Conservation (phyloP, 192 early-diverging fungal species). For the Backusella australiensis region DNA sequence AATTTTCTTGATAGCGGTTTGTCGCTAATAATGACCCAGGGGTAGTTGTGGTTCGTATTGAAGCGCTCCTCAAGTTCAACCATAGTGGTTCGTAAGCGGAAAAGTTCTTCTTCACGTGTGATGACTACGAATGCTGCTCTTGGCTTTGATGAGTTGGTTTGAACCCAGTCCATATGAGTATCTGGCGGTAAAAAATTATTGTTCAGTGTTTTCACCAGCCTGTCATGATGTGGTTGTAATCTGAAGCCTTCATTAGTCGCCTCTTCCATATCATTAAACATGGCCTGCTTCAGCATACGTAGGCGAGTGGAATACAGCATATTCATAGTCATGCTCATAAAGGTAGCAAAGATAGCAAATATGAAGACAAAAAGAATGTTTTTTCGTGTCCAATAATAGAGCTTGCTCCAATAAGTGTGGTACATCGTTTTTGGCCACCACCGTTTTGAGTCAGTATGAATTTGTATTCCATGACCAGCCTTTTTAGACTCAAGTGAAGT, state of each 20-base stretch:
- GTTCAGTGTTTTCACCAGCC: neutral
- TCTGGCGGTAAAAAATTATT: neutral
- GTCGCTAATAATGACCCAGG: slow-evolving; percentile 85
- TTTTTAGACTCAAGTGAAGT: neutral
- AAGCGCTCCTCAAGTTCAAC: slow-evolving; percentile 73
- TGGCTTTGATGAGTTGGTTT: neutral
- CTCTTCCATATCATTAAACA: neutral
- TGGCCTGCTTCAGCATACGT: neutral
- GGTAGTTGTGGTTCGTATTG: slow-evolving; percentile 73
- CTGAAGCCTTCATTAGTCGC: neutral
- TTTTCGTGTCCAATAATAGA: neutral
- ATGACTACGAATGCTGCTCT: slow-evolving; percentile 74
- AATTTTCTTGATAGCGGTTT: slow-evolving; percentile 60
- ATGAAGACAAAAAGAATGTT: neutral
- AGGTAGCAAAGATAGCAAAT: neutral
- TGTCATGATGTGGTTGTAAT: neutral
- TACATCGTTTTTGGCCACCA: slow-evolving; percentile 1
- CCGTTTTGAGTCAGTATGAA: neutral
- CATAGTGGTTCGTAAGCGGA: slow-evolving; percentile 56
- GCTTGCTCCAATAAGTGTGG: neutral
- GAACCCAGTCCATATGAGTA: slow-evolving; percentile 1
- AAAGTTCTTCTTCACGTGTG: slow-evolving; percentile 65
- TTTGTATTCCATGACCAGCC: neutral
- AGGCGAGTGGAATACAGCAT: neutral
- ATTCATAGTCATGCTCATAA: neutral